These are phyloP conservation scores for Entamoeba nuttalli DNA, from an alignment of 208 protist species.

Conservation along the genomic window DNA sequence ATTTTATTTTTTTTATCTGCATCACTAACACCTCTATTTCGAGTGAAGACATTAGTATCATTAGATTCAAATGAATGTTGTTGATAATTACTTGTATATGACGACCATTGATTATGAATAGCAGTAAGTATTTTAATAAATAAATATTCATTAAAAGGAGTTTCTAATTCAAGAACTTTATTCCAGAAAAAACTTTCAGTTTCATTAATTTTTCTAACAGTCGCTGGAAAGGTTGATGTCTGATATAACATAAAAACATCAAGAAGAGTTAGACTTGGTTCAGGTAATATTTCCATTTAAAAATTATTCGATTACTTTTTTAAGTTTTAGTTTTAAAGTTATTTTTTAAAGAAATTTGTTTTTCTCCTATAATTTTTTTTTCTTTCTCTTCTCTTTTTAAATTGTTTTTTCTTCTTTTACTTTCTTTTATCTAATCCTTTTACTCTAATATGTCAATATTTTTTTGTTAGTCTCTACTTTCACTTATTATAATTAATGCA, in stretches of 20 bases:
- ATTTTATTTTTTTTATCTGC: neutral
- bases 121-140: neutral
- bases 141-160: neutral
- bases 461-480: no score
- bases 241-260: neutral
- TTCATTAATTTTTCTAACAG: neutral
- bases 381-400: no score
- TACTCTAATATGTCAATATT: no score
- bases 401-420: no score
- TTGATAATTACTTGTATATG: neutral
- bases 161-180: neutral
- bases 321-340: no score
- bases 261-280: neutral
- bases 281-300: neutral
- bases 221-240: neutral
- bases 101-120: neutral
- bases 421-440: no score
- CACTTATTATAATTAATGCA: no score
- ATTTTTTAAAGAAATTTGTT: no score
- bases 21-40: neutral
- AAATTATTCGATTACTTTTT: no score
- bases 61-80: neutral
- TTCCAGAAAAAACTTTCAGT: neutral
- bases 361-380: no score
- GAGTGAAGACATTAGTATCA: neutral